phyloP scores from a whole-genome alignment of 129 eudicot species.

The Dittrichia graveolens region DNA sequence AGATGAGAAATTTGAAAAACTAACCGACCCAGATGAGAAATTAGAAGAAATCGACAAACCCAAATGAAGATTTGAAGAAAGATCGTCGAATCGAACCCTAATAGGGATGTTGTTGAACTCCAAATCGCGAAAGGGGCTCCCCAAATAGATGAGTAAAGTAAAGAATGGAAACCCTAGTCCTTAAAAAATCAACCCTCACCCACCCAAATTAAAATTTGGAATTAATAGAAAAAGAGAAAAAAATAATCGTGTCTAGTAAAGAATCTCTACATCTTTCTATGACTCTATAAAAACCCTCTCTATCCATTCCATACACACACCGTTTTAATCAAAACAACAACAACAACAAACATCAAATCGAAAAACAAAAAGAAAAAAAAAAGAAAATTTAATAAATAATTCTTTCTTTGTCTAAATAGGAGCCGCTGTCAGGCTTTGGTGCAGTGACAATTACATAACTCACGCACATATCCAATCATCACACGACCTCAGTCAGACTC shows the following conservation, averaged over 20 bases:
- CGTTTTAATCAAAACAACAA: conserved; percentile 24
- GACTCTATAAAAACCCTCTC: conserved; percentile 20
- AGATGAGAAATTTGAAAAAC: conserved; percentile 17
- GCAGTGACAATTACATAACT: conserved; percentile 37
- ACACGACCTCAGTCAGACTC: conserved; percentile 26
- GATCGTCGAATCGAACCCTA: conserved; percentile 23
- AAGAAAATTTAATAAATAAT: conserved; percentile 5
- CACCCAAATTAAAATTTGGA: conserved; percentile 43
- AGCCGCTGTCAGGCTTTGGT: conserved; percentile 31
- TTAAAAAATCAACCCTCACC: conserved; percentile 50
- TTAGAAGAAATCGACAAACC: conserved; percentile 39
- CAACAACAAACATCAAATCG: not conserved
- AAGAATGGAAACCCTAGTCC: conserved; percentile 60
- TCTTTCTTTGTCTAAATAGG: conserved; percentile 28
- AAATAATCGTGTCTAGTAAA: conserved; percentile 25
- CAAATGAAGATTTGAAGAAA: conserved; percentile 46
- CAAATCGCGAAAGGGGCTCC: conserved; percentile 38
- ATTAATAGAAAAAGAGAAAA: conserved; percentile 28
- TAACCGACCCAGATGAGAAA: conserved; percentile 38
- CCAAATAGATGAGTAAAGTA: conserved; percentile 39
- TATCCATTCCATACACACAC: conserved; percentile 28
- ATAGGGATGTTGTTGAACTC: conserved; percentile 18
- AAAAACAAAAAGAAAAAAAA: no score
- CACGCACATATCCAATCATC: conserved; percentile 28
- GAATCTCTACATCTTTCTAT: conserved; percentile 29